These are phyloP conservation scores for Caryopteris hybrid DNA, from an alignment of 305 asterid species.

Conservation along the genomic window DNA sequence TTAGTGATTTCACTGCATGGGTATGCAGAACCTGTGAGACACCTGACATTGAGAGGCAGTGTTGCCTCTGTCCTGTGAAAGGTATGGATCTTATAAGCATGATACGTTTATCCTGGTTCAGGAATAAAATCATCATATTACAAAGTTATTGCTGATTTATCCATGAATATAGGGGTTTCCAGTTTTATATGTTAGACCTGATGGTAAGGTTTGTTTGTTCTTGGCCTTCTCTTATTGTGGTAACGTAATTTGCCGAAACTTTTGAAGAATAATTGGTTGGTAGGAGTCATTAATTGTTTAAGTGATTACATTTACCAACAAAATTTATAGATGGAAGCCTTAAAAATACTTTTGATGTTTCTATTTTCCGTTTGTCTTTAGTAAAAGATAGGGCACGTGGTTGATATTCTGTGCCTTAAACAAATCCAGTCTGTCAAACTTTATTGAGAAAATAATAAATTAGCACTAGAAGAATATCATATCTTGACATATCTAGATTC, in stretches of 20 bases:
- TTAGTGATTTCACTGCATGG: conserved; percentile 95
- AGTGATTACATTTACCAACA: neutral
- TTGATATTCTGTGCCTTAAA: conserved; percentile 5
- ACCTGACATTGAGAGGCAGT: conserved; percentile 89
- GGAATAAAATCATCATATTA: neutral
- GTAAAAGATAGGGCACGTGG: neutral
- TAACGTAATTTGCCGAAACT: neutral
- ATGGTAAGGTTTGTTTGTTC: neutral
- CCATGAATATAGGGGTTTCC: neutral
- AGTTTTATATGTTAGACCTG: conserved; percentile 1
- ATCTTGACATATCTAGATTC: neutral
- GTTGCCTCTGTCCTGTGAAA: conserved; percentile 99
- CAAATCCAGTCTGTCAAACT: conserved; percentile 1
- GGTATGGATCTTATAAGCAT: conserved; percentile 39
- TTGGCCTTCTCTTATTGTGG: neutral
- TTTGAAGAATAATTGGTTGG: conserved; percentile 4
- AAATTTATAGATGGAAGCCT: neutral
- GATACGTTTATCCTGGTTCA: conserved; percentile 7
- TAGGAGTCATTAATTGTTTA: conserved; percentile 6
- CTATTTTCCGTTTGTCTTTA: neutral
- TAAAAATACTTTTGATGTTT: neutral
- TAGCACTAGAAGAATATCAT: neutral
- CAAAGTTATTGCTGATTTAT: neutral
- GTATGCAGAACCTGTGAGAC: conserved; percentile 97
- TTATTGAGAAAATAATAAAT: neutral